A percentile compares a stretch with the other conserved stretches of the same genome.
Conservation (phyloP, 1,284 basidiomycete genomes). For the Microbotryum scabiosae region DNA sequence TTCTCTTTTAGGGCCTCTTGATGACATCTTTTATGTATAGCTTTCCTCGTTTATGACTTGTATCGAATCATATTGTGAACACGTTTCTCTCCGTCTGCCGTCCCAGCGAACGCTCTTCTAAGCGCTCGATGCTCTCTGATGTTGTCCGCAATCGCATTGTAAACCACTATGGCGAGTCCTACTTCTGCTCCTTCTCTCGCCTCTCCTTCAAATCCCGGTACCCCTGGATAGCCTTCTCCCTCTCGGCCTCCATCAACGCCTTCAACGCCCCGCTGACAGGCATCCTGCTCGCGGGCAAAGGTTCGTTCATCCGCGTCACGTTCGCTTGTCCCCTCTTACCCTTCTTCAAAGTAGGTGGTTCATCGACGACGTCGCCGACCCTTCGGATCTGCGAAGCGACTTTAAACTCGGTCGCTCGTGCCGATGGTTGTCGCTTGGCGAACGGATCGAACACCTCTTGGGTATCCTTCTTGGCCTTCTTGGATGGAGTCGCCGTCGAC, state of each 20-base stretch:
- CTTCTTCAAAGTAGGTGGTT: slow-evolving; percentile 22
- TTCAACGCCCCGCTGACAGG: slow-evolving; percentile 48
- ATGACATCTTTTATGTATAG: too few relatives aligned
- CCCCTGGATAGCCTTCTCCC: slow-evolving; percentile 55
- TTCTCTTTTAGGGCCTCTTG: too few relatives aligned
- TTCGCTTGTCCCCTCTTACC: slow-evolving; percentile 5
- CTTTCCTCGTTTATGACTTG: too few relatives aligned
- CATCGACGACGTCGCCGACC: slow-evolving; percentile 20
- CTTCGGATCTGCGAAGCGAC: background rate
- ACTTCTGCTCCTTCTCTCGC: slow-evolving; percentile 43
- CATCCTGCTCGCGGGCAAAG: slow-evolving; percentile 8
- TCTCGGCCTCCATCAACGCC: slow-evolving; percentile 62
- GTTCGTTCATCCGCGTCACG: background rate
- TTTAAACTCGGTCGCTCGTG: slow-evolving; percentile 20
- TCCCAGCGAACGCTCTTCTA: too few relatives aligned
- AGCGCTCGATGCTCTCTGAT: too few relatives aligned
- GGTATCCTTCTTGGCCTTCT: slow-evolving; percentile 9
- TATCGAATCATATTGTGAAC: too few relatives aligned
- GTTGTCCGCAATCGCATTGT: too few relatives aligned
- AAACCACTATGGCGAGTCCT: too few relatives aligned
- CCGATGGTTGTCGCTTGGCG: background rate
- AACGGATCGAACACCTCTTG: slow-evolving; percentile 20
- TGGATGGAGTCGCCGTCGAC: background rate
- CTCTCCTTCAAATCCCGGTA: slow-evolving; percentile 63
- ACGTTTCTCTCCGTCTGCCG: too few relatives aligned